Evolutionary conservation across 345 rosid genomes (phyloP), one percentile per base, ranked within the genome.

Genomic region (Sisymbrium altissimum): DNA sequence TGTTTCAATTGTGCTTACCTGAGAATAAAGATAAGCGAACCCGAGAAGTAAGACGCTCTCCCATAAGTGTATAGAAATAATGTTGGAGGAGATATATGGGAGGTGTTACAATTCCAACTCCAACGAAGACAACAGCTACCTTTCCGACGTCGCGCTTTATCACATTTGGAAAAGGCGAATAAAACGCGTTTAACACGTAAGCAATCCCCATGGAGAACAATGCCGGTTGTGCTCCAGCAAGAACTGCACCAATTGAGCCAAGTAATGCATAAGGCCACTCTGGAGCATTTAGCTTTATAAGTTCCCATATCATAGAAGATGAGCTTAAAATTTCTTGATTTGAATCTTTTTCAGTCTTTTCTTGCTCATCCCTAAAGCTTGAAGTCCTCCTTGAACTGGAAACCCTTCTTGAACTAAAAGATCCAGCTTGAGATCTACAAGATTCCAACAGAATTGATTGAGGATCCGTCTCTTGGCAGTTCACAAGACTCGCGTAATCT

Each of bases 211-310:
- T 82, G 21, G 94, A 90, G 71, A 92, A 89, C 4, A 92, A 50
- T 62, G 96, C 86, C 21, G 86, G 80, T 81, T 82, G 77, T 83
- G 86, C 77, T 59, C 96, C 96, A n/a, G 88, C 83, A 57, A 92
- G 78, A 70, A 87, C 61, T 35, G 98, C 92, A 64, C 94, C 98
- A 2, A 83, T 50, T 6, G 96, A 88, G 35, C 96, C 96, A 64
- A 89, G 89, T 61, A 89, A 53, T 18, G 91, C 96, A 54, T 81
- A 86, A 5, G 86, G 86, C 96, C 98, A 86, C 40, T 92, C 96
- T 5, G 96, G 91, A 54, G 91, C 81, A 82, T 89, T 92, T 49
- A 89, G 15, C 71, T 87, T 92, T 29, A 85, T 35, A 17, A 89
- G 86, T 41, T 84, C 82, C 88, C 80, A 82, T 32, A 89, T 85